These are phyloP conservation scores for Mucor velutinosus DNA, from an alignment of 371 early-diverging fungal species.

Conservation along the genomic window DNA sequence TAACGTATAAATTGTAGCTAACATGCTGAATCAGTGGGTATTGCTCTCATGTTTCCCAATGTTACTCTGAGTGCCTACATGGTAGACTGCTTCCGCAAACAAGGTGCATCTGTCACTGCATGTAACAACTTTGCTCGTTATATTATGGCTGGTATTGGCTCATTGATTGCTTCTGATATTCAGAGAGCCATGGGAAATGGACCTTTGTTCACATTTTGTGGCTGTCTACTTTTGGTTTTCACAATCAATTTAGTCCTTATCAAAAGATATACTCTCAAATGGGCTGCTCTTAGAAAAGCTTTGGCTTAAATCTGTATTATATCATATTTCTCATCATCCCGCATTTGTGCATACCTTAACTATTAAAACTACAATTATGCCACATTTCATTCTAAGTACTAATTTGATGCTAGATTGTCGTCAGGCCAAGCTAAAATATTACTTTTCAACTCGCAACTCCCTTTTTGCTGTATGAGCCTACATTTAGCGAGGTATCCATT, in stretches of 20 bases:
- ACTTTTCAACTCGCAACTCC: no score
- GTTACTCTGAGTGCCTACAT: conserved; percentile 44
- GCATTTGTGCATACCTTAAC: neutral
- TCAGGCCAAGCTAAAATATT: no score
- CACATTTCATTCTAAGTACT: no score
- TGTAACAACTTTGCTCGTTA: conserved; percentile 50
- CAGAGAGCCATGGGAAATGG: conserved; percentile 29
- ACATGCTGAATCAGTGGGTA: conserved; percentile 27
- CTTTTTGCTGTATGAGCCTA: no score
- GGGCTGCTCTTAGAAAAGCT: conserved; percentile 18
- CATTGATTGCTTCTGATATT: conserved; percentile 38
- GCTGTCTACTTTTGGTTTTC: conserved; percentile 14
- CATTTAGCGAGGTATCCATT: no score
- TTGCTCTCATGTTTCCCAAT: conserved; percentile 38
- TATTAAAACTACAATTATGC: no score
- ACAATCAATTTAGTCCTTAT: conserved; percentile 20
- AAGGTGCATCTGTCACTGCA: conserved; percentile 50
- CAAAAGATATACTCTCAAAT: conserved; percentile 22
- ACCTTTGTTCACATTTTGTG: conserved; percentile 24
- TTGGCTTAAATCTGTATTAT: neutral
- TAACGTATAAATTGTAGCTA: neutral
- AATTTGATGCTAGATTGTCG: no score
- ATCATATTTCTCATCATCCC: neutral
- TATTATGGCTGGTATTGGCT: conserved; percentile 43
- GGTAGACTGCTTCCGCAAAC: conserved; percentile 44